Base-by-base conservation (phyloP, 306 rosid genomes). In the Inga oerstediana region DNA sequence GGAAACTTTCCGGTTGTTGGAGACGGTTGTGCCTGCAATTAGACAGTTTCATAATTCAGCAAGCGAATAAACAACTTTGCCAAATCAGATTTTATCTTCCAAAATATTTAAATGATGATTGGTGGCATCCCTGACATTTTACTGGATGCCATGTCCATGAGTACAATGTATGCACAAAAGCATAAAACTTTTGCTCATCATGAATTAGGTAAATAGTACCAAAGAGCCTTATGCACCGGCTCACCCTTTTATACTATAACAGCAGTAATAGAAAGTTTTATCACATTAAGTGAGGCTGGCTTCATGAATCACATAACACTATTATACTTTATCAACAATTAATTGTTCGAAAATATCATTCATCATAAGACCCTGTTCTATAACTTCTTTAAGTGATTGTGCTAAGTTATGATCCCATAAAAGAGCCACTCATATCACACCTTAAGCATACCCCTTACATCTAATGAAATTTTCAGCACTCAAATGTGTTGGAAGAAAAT, bases 1-100 rank as follows among this genome's bases (percentile, higher is more conserved):
- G 89, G 84, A 78, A 91, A 91, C 84, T 92, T 95, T 44, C 98
- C 98, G 14, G 98, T 95, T 78, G 98, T 95, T 84, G 98, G 98
- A 83, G 98, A 95, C 79, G 91, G 97, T 73, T 95, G 98, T 76
- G 93, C 97, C 97, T 95, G 93, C 90, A 82, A 83, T 74, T 77
- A 64, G 73, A 88, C 79, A 84, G 86, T 78, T 86, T 76, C 89
- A 87, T 66, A 84, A 66, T 81, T 86, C 81, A 87, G 72, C 17
- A 76, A 13, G 44, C 66, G 48, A 59, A 66, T 70, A 41, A 85
- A 70, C 74, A 77, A 80, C 41, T 44, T 65, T 77, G 61, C 52
- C 10, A 74, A 80, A 77, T 64, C 59, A 59, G 39, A 67, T 30
- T 73, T 72, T 76, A 51, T 32, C 56, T 67, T 82, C 58, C 30